Conservation (phyloP, 2,329 filamentous ascomycete species). For the Fusarium sp. region DNA sequence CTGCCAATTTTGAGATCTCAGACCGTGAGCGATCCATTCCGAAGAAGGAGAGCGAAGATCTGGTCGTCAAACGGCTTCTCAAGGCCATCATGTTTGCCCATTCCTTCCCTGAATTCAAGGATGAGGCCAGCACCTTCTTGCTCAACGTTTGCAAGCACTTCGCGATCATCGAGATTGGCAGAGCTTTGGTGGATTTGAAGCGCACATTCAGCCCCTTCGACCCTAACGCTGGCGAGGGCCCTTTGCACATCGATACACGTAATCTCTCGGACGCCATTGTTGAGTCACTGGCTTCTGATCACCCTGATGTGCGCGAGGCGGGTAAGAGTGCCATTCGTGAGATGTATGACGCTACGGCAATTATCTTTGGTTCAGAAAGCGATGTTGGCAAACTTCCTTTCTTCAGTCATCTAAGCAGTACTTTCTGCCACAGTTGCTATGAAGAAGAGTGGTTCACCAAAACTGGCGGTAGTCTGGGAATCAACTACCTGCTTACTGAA, state of each 20-base stretch:
- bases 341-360: slow-evolving; percentile 78
- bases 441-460: slow-evolving; percentile 99
- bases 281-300: slow-evolving; percentile 88
- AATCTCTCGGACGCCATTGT: slow-evolving; percentile 89
- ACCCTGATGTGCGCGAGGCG: slow-evolving; percentile 80
- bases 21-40: slow-evolving; percentile 84
- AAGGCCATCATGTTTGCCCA: slow-evolving; percentile 89
- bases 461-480: slow-evolving; percentile 89
- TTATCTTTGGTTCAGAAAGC: slow-evolving; percentile 80
- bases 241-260: slow-evolving; percentile 85
- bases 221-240: slow-evolving; percentile 85
- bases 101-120: slow-evolving; percentile 82
- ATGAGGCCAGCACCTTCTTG: slow-evolving; percentile 79
- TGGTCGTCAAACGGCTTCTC: slow-evolving; percentile 83
- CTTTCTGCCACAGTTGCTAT: slow-evolving; percentile 94
- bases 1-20: slow-evolving; percentile 76
- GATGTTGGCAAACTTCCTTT: slow-evolving; percentile 82
- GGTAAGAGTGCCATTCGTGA: slow-evolving; percentile 82
- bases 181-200: slow-evolving; percentile 82
- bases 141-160: slow-evolving; percentile 89
- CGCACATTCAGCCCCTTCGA: slow-evolving; percentile 83
- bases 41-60: slow-evolving; percentile 88
- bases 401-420: slow-evolving; percentile 83
- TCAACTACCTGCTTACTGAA: slow-evolving; percentile 86
- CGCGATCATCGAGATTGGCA: slow-evolving; percentile 87